Conservation (phyloP, 768 basidiomycete species). For the Crepidotus variabilis region DNA sequence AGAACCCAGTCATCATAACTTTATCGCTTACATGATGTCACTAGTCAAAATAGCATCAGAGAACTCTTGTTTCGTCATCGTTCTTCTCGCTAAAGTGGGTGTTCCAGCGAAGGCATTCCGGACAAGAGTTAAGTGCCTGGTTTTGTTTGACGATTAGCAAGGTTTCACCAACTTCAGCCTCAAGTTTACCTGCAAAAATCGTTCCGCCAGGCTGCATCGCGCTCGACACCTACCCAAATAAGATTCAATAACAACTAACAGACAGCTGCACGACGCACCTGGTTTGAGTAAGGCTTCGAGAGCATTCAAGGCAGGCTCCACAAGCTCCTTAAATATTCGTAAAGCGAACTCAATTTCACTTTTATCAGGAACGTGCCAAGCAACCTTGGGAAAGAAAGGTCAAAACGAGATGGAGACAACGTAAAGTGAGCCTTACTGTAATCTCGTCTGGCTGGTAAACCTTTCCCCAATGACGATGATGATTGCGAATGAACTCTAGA, state of each 20-base stretch:
- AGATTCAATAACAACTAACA: conserved; percentile 2
- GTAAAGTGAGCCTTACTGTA: conserved; percentile 38
- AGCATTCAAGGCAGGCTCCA: conserved; percentile 55
- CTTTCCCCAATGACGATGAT: conserved; percentile 80
- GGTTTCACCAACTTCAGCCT: not conserved
- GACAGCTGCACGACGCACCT: conserved; percentile 25
- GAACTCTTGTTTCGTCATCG: conserved; percentile 46
- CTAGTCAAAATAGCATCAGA: conserved; percentile 41
- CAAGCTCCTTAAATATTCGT: conserved; percentile 60
- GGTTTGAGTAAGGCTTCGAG: conserved; percentile 56
- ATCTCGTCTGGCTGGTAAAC: conserved; percentile 68
- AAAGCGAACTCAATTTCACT: conserved; percentile 76
- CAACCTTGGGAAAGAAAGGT: conserved; percentile 39
- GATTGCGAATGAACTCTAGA: conserved; percentile 63
- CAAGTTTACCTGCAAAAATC: conserved; percentile 73
- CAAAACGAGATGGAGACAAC: not conserved
- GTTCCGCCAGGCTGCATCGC: conserved; percentile 72
- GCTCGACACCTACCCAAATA: conserved; percentile 32
- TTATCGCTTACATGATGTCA: conserved; percentile 60
- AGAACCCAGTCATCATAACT: not conserved
- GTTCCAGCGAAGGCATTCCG: conserved; percentile 75
- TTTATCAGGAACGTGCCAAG: conserved; percentile 73
- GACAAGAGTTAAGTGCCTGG: conserved; percentile 65
- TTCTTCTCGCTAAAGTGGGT: conserved; percentile 59
- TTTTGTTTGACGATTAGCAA: not conserved